Conservation (phyloP, 148 eudicot genomes). For the Camellia japonica region DNA sequence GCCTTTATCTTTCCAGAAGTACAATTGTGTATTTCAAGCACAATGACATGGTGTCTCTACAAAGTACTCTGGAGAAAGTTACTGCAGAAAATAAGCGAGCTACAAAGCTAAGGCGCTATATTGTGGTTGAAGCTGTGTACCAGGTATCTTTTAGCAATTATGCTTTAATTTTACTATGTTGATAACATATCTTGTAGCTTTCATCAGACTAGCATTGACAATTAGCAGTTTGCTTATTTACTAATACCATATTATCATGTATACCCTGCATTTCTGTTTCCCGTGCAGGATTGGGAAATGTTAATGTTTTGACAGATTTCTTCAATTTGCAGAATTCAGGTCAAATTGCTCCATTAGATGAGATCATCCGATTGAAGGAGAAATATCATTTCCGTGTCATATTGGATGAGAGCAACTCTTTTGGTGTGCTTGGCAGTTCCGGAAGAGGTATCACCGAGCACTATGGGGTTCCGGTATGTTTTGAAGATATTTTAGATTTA, state of each 20-base stretch:
- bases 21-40: too few relatives aligned
- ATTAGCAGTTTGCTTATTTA: too few relatives aligned
- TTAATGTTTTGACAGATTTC: neutral
- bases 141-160: too few relatives aligned
- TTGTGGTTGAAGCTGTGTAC: too few relatives aligned
- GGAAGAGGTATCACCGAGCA: constrained; percentile 95
- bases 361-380: constrained; percentile 83
- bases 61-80: too few relatives aligned
- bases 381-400: constrained; percentile 78
- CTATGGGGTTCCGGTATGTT: constrained; percentile 72
- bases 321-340: constrained; percentile 81
- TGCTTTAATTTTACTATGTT: too few relatives aligned
- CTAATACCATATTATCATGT: neutral
- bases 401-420: constrained; percentile 91
- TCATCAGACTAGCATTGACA: too few relatives aligned
- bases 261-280: neutral
- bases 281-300: neutral
- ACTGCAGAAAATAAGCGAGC: too few relatives aligned
- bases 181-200: too few relatives aligned
- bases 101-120: too few relatives aligned
- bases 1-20: too few relatives aligned
- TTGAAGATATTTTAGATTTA: constrained; percentile 3
- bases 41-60: too few relatives aligned
- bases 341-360: constrained; percentile 88
- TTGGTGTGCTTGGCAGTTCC: constrained; percentile 83